Evolutionary conservation across 495 filamentous ascomycete genomes (phyloP).

Genomic region (Rusavskia elegans): DNA sequence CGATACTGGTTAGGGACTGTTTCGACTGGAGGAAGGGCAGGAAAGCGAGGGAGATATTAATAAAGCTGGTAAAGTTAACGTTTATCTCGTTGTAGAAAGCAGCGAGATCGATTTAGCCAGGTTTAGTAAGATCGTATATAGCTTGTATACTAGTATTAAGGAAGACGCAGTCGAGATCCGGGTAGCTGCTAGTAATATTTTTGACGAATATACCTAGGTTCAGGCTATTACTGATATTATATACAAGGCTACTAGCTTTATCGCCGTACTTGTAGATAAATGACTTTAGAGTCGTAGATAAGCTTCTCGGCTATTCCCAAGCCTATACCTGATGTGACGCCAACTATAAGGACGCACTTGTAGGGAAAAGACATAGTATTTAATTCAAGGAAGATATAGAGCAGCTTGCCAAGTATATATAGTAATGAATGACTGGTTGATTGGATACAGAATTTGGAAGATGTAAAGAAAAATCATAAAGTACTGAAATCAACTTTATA

Average conservation of each 20-base stretch:
- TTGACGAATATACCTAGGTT: slow-evolving; percentile 37
- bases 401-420: no score
- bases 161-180: slow-evolving; percentile 26
- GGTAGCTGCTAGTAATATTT: slow-evolving; percentile 36
- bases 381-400: no score
- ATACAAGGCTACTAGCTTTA: slow-evolving; percentile 31
- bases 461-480: no score
- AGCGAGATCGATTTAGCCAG: slow-evolving; percentile 35
- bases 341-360: slow-evolving; percentile 51
- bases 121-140: slow-evolving; percentile 39
- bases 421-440: no score
- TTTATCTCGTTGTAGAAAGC: slow-evolving; percentile 35
- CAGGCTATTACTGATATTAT: slow-evolving; percentile 46
- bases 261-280: slow-evolving; percentile 45
- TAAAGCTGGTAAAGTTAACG: slow-evolving; percentile 48
- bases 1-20: slow-evolving; percentile 12
- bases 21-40: slow-evolving; percentile 43
- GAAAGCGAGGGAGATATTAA: slow-evolving; percentile 43
- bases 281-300: slow-evolving; percentile 41
- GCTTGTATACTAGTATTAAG: slow-evolving; percentile 28
- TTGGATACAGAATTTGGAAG: no score
- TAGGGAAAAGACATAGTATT: slow-evolving; percentile 40
- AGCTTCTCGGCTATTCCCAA: slow-evolving; percentile 44
- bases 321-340: slow-evolving; percentile 59
- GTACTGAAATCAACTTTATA: no score